A percentile compares a stretch with the other conserved stretches of the same genome.
Conservation (phyloP, 345 rosid species). For the Citropsis articulata region DNA sequence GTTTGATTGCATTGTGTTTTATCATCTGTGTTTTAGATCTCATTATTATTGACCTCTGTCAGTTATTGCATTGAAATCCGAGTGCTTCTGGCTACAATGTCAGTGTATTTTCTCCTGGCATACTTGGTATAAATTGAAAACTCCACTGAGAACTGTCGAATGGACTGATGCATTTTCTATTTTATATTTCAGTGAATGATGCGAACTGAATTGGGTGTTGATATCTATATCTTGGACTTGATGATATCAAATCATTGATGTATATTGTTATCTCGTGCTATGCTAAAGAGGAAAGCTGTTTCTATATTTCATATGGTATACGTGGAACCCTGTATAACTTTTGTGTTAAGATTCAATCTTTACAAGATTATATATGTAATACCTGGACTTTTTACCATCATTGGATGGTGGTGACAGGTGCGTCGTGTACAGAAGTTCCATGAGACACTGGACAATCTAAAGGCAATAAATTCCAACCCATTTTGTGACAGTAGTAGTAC, state of each 20-base stretch:
- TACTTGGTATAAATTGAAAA: neutral
- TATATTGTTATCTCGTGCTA: neutral
- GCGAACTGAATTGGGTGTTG: neutral
- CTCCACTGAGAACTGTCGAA: neutral
- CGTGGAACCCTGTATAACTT: neutral
- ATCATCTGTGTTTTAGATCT: neutral
- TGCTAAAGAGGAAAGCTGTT: neutral
- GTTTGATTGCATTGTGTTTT: neutral
- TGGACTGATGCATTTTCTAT: neutral
- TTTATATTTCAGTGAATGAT: neutral
- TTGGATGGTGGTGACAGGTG: constrained; percentile 42
- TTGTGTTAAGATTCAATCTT: constrained; percentile 2
- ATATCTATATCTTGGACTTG: neutral
- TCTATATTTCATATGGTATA: neutral
- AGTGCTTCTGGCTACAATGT: neutral
- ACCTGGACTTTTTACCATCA: neutral
- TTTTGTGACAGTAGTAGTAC: constrained; percentile 38
- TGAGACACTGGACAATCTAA: constrained; percentile 62
- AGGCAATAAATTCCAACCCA: constrained; percentile 63
- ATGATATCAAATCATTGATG: neutral
- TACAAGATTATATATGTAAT: neutral
- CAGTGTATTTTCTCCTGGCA: neutral
- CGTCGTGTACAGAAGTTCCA: constrained; percentile 68
- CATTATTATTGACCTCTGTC: neutral
- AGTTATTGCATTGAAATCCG: neutral